phyloP scores from a whole-genome alignment of 257 asterid genomes.

The Jaltomata sinuosa region DNA sequence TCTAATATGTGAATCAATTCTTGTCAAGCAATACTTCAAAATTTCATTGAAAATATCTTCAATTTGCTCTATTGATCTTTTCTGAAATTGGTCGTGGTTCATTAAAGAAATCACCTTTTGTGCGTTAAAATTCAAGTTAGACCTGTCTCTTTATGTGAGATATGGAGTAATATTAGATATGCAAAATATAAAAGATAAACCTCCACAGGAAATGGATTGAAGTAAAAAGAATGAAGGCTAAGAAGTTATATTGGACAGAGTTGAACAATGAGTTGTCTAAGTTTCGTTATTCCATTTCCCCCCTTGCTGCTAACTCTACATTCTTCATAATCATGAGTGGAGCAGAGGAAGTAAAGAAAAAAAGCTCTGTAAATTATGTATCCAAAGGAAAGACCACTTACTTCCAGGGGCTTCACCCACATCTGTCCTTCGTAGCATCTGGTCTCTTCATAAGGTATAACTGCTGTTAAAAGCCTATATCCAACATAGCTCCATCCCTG shows the following conservation, averaged over 20 bases:
- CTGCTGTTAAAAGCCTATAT: conserved; percentile 78
- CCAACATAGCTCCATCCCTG: conserved; percentile 96
- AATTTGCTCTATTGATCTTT: not conserved
- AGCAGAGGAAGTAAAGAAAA: not conserved
- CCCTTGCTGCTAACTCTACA: not conserved
- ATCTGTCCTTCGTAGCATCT: conserved; percentile 95
- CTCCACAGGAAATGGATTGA: not conserved
- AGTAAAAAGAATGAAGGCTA: not conserved
- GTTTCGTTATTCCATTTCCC: not conserved
- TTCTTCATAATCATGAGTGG: not conserved
- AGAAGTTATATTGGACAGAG: not conserved
- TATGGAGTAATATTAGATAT: not conserved
- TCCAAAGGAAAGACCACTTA: conserved; percentile 12
- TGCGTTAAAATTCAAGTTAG: not conserved
- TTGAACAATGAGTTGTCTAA: not conserved
- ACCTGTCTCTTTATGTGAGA: not conserved
- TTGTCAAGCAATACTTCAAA: not conserved
- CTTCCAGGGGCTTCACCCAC: conserved; percentile 98
- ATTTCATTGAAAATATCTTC: not conserved
- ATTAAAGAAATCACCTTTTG: not conserved
- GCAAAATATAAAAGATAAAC: not conserved
- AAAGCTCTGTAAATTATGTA: not conserved
- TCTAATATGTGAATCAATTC: not conserved
- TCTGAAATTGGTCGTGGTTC: not conserved
- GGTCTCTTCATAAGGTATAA: conserved; percentile 79